Evolutionary conservation across 2,329 filamentous ascomycete species (phyloP).

Genomic region (Gremmenia infestans): DNA sequence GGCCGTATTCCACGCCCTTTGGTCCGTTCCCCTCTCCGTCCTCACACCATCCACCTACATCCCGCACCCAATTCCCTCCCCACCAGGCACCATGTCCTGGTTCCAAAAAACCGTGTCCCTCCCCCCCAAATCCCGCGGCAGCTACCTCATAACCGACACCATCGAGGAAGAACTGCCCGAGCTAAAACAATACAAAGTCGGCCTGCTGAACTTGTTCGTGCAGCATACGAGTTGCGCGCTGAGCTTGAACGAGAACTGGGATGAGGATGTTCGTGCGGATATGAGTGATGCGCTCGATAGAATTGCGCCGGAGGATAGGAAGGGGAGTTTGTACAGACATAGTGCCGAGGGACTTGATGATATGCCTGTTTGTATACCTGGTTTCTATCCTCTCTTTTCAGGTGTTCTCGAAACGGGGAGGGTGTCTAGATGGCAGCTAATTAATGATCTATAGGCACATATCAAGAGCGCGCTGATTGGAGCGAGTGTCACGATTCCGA

Average conservation of each 20-base stretch:
- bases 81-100: slow-evolving; percentile 56
- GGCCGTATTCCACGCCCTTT: slow-evolving; percentile 46
- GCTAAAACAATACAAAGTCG: slow-evolving; percentile 76
- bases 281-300: slow-evolving; percentile 89
- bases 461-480: slow-evolving; percentile 89
- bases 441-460: slow-evolving; percentile 58
- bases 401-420: not conserved
- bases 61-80: slow-evolving; percentile 18
- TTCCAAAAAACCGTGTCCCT: slow-evolving; percentile 81
- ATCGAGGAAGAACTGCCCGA: slow-evolving; percentile 71
- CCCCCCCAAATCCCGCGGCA: slow-evolving; percentile 71
- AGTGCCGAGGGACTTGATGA: slow-evolving; percentile 85
- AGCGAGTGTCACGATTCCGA: slow-evolving; percentile 85
- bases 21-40: slow-evolving; percentile 43
- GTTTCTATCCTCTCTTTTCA: not conserved
- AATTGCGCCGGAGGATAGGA: slow-evolving; percentile 77
- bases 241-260: slow-evolving; percentile 89
- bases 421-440: not conserved
- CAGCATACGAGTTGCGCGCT: slow-evolving; percentile 94
- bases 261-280: slow-evolving; percentile 78
- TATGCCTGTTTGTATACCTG: slow-evolving; percentile 65
- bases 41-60: slow-evolving; percentile 30
- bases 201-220: slow-evolving; percentile 82
- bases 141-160: slow-evolving; percentile 81
- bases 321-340: slow-evolving; percentile 77